These are phyloP conservation scores for Chytriomyces sp. DNA, from an alignment of 192 early-diverging fungal genomes.

Conservation along the genomic window DNA sequence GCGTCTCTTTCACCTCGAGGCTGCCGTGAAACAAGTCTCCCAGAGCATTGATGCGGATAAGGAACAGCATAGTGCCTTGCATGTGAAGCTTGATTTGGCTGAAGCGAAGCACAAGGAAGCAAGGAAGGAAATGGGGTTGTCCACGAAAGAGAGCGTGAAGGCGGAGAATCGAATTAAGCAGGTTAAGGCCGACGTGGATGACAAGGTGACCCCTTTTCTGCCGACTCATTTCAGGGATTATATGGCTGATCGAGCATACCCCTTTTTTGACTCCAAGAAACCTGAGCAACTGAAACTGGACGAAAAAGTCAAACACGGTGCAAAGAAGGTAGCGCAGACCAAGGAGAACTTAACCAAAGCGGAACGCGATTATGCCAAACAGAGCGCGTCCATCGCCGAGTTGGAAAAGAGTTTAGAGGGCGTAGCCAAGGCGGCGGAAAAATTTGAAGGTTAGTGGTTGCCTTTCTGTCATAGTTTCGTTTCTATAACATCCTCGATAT, in stretches of 20 bases:
- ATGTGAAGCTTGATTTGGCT: slow-evolving; percentile 49
- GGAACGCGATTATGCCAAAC: slow-evolving; percentile 54
- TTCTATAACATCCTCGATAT: background rate
- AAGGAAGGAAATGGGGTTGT: slow-evolving; percentile 72
- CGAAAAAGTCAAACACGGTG: slow-evolving; percentile 73
- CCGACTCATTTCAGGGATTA: background rate
- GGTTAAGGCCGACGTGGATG: slow-evolving; percentile 72
- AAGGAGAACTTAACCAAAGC: slow-evolving; percentile 60
- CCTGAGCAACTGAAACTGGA: slow-evolving; percentile 64
- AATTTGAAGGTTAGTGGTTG: slow-evolving; percentile 33
- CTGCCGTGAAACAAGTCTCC: slow-evolving; percentile 61
- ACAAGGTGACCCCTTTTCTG: slow-evolving; percentile 38
- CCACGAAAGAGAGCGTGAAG: slow-evolving; percentile 70
- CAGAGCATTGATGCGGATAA: slow-evolving; percentile 61
- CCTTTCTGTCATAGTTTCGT: background rate
- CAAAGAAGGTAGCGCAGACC: slow-evolving; percentile 66
- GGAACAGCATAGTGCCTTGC: slow-evolving; percentile 13
- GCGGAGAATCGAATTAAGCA: slow-evolving; percentile 76
- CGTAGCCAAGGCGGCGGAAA: slow-evolving; percentile 31
- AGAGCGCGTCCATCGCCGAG: slow-evolving; percentile 50
- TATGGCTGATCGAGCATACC: background rate
- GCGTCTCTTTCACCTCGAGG: slow-evolving; percentile 89
- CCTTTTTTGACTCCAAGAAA: slow-evolving; percentile 44
- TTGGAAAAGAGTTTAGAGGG: slow-evolving; percentile 49
- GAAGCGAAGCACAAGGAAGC: slow-evolving; percentile 53